Conservation (phyloP, 495 filamentous ascomycete species). For the Pseudevernia furfuracea region DNA sequence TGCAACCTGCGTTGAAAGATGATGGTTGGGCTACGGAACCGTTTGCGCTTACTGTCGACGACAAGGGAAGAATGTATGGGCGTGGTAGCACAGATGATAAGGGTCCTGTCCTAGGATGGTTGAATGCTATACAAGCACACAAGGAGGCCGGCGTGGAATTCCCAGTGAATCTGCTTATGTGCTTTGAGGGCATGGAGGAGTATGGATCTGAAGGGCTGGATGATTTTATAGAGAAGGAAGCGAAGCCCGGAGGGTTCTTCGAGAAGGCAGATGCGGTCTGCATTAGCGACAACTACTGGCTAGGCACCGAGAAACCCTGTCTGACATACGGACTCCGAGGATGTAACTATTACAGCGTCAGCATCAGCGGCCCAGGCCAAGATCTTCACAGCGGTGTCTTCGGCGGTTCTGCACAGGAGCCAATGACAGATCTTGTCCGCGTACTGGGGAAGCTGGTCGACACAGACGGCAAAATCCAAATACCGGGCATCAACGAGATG, state of each 20-base stretch:
- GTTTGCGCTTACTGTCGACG: conserved; percentile 80
- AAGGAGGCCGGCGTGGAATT: conserved; percentile 87
- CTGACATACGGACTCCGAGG: conserved; percentile 96
- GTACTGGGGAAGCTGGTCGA: conserved; percentile 79
- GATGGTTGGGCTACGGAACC: conserved; percentile 97
- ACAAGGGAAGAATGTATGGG: conserved; percentile 89
- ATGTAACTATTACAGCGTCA: conserved; percentile 91
- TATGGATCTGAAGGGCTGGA: conserved; percentile 96
- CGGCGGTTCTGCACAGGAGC: conserved; percentile 90
- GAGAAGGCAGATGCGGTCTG: conserved; percentile 92
- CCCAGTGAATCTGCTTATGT: conserved; percentile 97
- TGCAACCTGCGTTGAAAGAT: conserved; percentile 86
- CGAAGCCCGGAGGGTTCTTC: conserved; percentile 68
- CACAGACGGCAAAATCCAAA: conserved; percentile 78
- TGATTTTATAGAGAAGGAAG: conserved; percentile 83
- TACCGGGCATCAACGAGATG: conserved; percentile 82
- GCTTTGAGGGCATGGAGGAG: conserved; percentile 99
- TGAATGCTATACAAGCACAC: conserved; percentile 97
- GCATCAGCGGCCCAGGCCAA: conserved; percentile 78
- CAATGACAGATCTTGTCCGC: conserved; percentile 90
- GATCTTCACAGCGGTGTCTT: conserved; percentile 97
- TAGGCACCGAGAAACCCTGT: conserved; percentile 95
- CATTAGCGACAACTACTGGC: conserved; percentile 99
- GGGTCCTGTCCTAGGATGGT: conserved; percentile 93
- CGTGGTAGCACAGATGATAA: conserved; percentile 97